Percentiles rank a stretch among this genome's conserved stretches.
phyloP scores from a whole-genome alignment of 345 rosid genomes.

The Salix caprea region DNA sequence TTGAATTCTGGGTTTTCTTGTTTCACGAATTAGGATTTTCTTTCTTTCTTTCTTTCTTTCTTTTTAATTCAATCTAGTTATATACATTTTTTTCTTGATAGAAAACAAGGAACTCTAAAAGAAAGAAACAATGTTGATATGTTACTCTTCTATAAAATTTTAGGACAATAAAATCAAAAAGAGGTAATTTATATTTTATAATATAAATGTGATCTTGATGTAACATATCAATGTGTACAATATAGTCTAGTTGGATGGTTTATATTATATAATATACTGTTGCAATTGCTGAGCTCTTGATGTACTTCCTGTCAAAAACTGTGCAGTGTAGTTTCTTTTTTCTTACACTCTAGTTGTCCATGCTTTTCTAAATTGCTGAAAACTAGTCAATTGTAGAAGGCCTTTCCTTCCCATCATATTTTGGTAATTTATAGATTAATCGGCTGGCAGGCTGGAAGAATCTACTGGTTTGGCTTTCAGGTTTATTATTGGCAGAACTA shows the following conservation, averaged over 20 bases:
- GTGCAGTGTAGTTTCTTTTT: not conserved
- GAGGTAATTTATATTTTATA: not conserved
- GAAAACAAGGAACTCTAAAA: not conserved
- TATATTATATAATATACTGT: not conserved
- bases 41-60: too few species aligned
- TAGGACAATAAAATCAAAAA: not conserved
- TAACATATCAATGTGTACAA: not conserved
- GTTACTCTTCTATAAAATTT: not conserved
- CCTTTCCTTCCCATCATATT: not conserved
- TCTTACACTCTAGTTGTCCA: not conserved
- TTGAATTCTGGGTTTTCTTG: not conserved
- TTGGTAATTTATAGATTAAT: not conserved
- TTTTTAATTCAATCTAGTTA: not conserved
- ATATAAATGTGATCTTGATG: not conserved
- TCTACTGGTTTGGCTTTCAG: conserved; percentile 77
- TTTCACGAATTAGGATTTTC: not conserved
- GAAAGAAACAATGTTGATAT: not conserved
- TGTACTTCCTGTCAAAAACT: not conserved
- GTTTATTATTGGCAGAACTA: conserved; percentile 72
- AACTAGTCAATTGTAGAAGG: not conserved
- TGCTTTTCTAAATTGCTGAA: not conserved
- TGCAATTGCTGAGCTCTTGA: not conserved
- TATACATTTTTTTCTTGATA: not conserved
- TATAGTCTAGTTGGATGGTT: not conserved
- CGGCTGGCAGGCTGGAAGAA: conserved; percentile 66